Evolutionary conservation across 2,329 filamentous ascomycete species (phyloP), one percentile per base, ranked within the genome.

Genomic region (Ceratocystis huliohia): DNA sequence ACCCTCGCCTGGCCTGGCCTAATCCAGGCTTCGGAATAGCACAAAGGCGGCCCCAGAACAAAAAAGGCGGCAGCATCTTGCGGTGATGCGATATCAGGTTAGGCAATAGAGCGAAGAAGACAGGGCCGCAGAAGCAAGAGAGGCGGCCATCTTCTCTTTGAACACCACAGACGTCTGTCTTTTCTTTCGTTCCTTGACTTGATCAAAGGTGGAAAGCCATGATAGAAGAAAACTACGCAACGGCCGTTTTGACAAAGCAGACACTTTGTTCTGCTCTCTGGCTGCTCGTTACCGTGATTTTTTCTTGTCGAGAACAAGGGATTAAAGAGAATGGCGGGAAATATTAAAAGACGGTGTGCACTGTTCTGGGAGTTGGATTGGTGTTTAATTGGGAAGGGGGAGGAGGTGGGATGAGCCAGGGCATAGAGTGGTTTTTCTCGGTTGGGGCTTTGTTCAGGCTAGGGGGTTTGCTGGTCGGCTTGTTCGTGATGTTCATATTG

Each of bases 271-370:
- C 17, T 28, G 28, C 15, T 53, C 5, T 15, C 22, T 53, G 22
- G 4, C 3, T 41, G 37, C 4, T 41, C 2, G 37, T 41, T 41
- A 41, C 37, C 37, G 10, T 41, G 37, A 13, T 10, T 53, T 53
- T 7, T 53, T 17, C 20, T 15, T 30, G 44, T 53, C 37, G 45
- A 30, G 33, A 7, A 30, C 17, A 63, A 67, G 66, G 66, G 66
- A 67, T 67, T 68, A 68, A 68, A 68, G 61, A 66, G 67, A 67
- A 68, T 68, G 67, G 67, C 62, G 64, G 67, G 67, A 65, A 64
- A 62, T 8, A 50, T 62, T 63, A 68, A 66, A 66, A 66, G 48
- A 66, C 41, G 48, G 65, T 68, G 64, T 64, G 56, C 56, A 37
- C n/a, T 59, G 30, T 53, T 15, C 13, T 41, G 37, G 10, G 64